phyloP scores from a whole-genome alignment of 495 filamentous ascomycete species.

The Penicillium odoratum region DNA sequence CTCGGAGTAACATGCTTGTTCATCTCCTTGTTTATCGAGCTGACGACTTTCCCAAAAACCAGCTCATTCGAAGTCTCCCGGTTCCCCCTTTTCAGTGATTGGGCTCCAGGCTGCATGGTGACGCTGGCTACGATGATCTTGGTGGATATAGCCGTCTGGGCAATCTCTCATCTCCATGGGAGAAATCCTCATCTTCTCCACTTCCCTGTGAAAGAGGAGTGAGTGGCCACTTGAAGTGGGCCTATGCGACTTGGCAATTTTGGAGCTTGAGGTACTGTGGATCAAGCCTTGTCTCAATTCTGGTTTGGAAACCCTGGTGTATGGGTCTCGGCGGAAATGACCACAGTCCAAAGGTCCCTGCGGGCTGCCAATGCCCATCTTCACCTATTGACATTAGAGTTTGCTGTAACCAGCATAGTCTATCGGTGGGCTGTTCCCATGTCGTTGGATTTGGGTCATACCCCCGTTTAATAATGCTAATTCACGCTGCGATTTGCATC shows the following conservation, averaged over 20 bases:
- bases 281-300: conserved; percentile 10
- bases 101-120: not conserved
- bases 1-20: conserved; percentile 1
- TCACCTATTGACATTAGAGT: conserved; percentile 23
- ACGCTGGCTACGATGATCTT: conserved; percentile 11
- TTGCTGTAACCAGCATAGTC: conserved; percentile 10
- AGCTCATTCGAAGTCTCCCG: not conserved
- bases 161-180: conserved; percentile 12
- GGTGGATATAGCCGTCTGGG: conserved; percentile 17
- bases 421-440: conserved; percentile 8
- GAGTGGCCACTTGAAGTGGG: conserved; percentile 8
- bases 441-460: conserved; percentile 4
- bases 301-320: not conserved
- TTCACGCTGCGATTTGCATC: conserved; percentile 4
- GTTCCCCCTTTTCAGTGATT: not conserved
- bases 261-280: conserved; percentile 7
- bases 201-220: conserved; percentile 18
- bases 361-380: conserved; percentile 2
- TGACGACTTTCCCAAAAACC: conserved; percentile 7
- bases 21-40: not conserved
- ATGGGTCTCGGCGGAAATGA: conserved; percentile 18
- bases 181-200: conserved; percentile 17
- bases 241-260: conserved; percentile 2
- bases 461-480: conserved; percentile 17
- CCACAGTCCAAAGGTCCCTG: not conserved